A percentile compares a stretch with the other conserved stretches of the same genome.
phyloP scores from a whole-genome alignment of 306 rosid species.

The Vigna nakashimae region DNA sequence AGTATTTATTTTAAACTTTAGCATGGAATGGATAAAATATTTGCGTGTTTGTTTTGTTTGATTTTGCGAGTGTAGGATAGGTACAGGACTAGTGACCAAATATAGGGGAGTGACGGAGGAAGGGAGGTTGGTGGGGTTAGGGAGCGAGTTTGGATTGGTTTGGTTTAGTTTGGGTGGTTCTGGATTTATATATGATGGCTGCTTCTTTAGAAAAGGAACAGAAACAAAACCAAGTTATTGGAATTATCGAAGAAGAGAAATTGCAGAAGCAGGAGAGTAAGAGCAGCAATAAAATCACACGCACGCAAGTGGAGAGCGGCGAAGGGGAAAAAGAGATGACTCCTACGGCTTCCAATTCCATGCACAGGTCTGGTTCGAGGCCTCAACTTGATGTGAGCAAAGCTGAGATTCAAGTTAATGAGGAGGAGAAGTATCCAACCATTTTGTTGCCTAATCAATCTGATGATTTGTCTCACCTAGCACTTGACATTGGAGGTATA shows the following conservation, averaged over 20 bases:
- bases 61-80: slow-evolving; percentile 36
- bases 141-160: slow-evolving; percentile 39
- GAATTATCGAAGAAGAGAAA: slow-evolving; percentile 50
- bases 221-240: slow-evolving; percentile 48
- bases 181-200: slow-evolving; percentile 67
- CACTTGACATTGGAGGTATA: slow-evolving; percentile 95
- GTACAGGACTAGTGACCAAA: slow-evolving; percentile 42
- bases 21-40: slow-evolving; percentile 15
- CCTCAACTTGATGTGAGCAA: slow-evolving; percentile 97
- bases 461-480: slow-evolving; percentile 89
- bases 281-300: background rate
- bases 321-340: slow-evolving; percentile 68
- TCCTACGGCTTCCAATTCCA: slow-evolving; percentile 65
- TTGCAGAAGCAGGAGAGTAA: slow-evolving; percentile 19
- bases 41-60: slow-evolving; percentile 13
- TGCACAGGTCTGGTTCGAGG: slow-evolving; percentile 86
- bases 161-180: slow-evolving; percentile 29
- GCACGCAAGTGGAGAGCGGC: slow-evolving; percentile 42
- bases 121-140: slow-evolving; percentile 57
- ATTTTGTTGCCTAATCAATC: slow-evolving; percentile 96
- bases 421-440: slow-evolving; percentile 87
- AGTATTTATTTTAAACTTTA: background rate
- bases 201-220: slow-evolving; percentile 47
- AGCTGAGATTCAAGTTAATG: slow-evolving; percentile 86
- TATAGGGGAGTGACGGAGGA: slow-evolving; percentile 41